Conservation (phyloP, 2,329 filamentous ascomycete species). For the Colletotrichum sp. region DNA sequence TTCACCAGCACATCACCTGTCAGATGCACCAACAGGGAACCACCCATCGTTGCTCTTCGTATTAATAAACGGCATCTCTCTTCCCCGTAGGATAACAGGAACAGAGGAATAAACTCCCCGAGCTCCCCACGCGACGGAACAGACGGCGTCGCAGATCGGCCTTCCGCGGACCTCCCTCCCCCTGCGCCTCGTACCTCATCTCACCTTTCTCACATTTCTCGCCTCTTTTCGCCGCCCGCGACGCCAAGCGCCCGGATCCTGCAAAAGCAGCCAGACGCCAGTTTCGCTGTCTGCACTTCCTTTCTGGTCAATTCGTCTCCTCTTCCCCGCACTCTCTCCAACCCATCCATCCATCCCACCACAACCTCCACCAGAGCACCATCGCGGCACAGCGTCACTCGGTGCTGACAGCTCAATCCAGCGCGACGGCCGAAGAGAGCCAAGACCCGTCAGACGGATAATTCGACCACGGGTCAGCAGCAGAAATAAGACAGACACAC, state of each 20-base stretch:
- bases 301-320: not conserved
- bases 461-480: not conserved
- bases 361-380: not conserved
- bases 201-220: not conserved
- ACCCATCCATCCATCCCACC: not conserved
- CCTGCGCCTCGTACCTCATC: not conserved
- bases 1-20: not conserved
- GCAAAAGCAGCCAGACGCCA: not conserved
- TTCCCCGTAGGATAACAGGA: not conserved
- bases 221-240: not conserved
- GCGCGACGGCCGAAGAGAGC: not conserved
- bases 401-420: not conserved
- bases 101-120: not conserved
- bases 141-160: slow-evolving; percentile 16
- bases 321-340: not conserved
- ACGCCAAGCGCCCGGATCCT: not conserved
- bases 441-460: not conserved
- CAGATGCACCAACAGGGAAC: not conserved
- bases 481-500: not conserved
- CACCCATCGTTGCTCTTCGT: not conserved
- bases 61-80: not conserved
- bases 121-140: not conserved
- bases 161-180: not conserved
- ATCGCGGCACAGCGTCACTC: not conserved
- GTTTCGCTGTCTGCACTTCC: not conserved